These are phyloP conservation scores for Skeletonema costatum DNA, from an alignment of 108 stramenopile genomes.

Conservation along the genomic window DNA sequence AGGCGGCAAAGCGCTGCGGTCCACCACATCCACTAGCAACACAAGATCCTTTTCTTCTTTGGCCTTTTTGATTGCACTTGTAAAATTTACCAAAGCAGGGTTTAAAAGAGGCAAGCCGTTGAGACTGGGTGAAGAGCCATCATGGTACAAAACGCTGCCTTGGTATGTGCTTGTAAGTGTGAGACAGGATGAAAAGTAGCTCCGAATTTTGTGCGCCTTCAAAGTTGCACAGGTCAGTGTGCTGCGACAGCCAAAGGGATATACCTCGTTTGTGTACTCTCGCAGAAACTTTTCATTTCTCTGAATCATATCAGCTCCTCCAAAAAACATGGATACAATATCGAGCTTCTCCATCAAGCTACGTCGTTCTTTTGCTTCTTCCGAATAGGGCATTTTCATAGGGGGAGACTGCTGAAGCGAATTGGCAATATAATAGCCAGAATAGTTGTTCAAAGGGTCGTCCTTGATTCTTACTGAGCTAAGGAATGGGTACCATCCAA, in stretches of 20 bases:
- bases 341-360: background rate
- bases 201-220: background rate
- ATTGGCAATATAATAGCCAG: background rate
- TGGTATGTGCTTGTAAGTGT: constrained; percentile 3
- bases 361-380: background rate
- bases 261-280: background rate
- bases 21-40: constrained; percentile 4
- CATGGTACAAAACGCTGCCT: background rate
- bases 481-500: background rate
- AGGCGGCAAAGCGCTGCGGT: background rate
- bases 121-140: background rate
- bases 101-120: background rate
- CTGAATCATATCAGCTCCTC: background rate
- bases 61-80: background rate
- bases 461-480: background rate
- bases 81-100: background rate
- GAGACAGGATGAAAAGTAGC: constrained; percentile 9
- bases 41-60: background rate
- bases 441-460: background rate
- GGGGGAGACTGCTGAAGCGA: background rate
- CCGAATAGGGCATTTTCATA: background rate
- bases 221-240: background rate
- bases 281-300: background rate
- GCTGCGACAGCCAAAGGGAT: constrained; percentile 5
- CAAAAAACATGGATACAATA: background rate